Percentiles rank a stretch among this genome's conserved stretches.
Conservation (phyloP, 495 filamentous ascomycete genomes). For the Paragyromitra xinjiangensis region DNA sequence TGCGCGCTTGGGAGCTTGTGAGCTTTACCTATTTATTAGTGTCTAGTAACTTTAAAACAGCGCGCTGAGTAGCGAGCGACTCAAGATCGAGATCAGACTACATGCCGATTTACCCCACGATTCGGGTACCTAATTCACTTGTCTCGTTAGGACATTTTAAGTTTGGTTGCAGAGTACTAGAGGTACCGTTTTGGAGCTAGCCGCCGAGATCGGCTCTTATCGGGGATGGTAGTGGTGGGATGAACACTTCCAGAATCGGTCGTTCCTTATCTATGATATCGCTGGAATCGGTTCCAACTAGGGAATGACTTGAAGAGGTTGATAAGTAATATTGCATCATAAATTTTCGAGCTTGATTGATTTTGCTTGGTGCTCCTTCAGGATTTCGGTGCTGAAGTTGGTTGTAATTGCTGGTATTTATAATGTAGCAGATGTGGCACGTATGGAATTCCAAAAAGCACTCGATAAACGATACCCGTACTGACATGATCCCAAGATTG, state of each 20-base stretch:
- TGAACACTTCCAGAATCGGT: constrained; percentile 15
- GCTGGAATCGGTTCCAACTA: not conserved
- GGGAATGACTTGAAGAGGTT: not conserved
- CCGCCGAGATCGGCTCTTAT: not conserved
- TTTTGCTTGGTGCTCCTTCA: not conserved
- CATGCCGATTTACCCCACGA: not conserved
- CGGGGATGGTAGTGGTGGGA: constrained; percentile 5
- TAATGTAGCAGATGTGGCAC: not conserved
- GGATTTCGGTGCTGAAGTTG: not conserved
- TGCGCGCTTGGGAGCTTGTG: too few relatives aligned
- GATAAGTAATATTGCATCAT: constrained; percentile 26
- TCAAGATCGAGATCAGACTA: not conserved
- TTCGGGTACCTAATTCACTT: not conserved
- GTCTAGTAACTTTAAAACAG: too few relatives aligned
- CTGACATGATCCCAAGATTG: not conserved
- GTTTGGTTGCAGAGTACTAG: not conserved
- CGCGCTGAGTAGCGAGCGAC: too few relatives aligned
- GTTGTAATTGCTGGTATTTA: not conserved
- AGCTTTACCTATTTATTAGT: too few relatives aligned
- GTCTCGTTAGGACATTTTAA: not conserved
- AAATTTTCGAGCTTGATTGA: constrained; percentile 17
- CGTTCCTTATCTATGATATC: constrained; percentile 28
- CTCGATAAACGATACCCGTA: not conserved
- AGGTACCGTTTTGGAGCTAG: not conserved
- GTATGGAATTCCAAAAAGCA: not conserved